phyloP scores from a whole-genome alignment of 148 eudicot genomes.

The Hydrangea macrophylla region DNA sequence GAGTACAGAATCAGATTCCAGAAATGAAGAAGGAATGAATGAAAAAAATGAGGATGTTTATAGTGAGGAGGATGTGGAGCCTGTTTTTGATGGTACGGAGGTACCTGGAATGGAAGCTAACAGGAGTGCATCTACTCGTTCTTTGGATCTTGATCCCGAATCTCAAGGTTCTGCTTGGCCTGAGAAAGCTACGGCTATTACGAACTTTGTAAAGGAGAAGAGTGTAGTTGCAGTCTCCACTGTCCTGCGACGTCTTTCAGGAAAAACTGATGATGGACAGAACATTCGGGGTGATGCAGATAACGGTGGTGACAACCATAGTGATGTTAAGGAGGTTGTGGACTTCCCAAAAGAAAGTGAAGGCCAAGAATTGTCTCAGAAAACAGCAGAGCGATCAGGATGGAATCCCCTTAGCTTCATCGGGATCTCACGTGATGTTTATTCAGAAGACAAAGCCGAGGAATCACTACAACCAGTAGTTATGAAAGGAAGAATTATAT shows the following conservation, averaged over 20 bases:
- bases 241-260: conserved; percentile 43
- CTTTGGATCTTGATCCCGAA: conserved; percentile 21
- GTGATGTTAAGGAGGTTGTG: conserved; percentile 8
- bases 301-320: conserved; percentile 11
- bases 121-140: conserved; percentile 23
- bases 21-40: conserved; percentile 15
- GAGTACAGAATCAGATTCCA: conserved; percentile 10
- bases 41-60: conserved; percentile 16
- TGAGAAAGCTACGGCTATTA: conserved; percentile 35
- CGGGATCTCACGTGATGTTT: conserved; percentile 29
- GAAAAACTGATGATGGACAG: conserved; percentile 28
- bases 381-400: conserved; percentile 22
- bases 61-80: conserved; percentile 25
- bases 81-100: conserved; percentile 51
- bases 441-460: conserved; percentile 28
- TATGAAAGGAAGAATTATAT: conserved; percentile 48
- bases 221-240: conserved; percentile 37
- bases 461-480: too few species aligned
- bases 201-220: conserved; percentile 34
- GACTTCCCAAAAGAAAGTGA: conserved; percentile 19
- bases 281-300: conserved; percentile 22
- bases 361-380: conserved; percentile 23
- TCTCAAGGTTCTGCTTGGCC: too few species aligned
- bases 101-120: conserved; percentile 39
- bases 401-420: conserved; percentile 43